Conservation (phyloP, 2,329 filamentous ascomycete genomes). For the Coniochaeta prunicola region DNA sequence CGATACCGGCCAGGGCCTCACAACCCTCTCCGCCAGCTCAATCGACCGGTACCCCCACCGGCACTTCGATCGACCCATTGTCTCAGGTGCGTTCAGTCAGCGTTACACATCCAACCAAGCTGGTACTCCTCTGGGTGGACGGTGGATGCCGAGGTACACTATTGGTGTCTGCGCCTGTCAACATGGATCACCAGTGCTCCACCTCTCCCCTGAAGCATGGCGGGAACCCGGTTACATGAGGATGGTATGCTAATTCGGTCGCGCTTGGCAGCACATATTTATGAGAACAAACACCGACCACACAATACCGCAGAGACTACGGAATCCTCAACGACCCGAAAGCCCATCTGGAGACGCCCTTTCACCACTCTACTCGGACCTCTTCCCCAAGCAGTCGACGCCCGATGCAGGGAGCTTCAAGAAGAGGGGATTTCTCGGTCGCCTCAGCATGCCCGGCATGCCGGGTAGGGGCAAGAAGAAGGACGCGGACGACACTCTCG, state of each 20-base stretch:
- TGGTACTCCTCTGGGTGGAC: neutral
- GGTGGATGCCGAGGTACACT: neutral
- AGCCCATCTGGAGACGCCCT: conserved; percentile 36
- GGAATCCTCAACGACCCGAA: conserved; percentile 44
- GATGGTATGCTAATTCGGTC: neutral
- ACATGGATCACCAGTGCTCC: neutral
- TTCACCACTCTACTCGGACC: conserved; percentile 33
- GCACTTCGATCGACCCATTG: neutral
- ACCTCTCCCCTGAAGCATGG: neutral
- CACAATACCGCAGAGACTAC: conserved; percentile 48
- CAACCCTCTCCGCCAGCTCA: neutral
- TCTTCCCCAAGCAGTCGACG: conserved; percentile 24
- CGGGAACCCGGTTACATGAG: neutral
- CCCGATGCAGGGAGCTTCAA: conserved; percentile 54
- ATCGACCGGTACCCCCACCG: neutral
- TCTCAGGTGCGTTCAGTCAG: conserved; percentile 1
- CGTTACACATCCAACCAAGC: neutral
- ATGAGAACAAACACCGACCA: conserved; percentile 60
- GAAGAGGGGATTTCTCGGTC: conserved; percentile 82
- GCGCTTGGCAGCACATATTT: conserved; percentile 44
- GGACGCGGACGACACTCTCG: conserved; percentile 52
- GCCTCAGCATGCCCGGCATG: conserved; percentile 60
- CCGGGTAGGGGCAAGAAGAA: conserved; percentile 59
- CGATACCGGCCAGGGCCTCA: neutral
- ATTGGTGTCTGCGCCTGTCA: neutral